Base-by-base conservation (phyloP, 768 basidiomycete genomes). In the Podaxis carcinomalis region DNA sequence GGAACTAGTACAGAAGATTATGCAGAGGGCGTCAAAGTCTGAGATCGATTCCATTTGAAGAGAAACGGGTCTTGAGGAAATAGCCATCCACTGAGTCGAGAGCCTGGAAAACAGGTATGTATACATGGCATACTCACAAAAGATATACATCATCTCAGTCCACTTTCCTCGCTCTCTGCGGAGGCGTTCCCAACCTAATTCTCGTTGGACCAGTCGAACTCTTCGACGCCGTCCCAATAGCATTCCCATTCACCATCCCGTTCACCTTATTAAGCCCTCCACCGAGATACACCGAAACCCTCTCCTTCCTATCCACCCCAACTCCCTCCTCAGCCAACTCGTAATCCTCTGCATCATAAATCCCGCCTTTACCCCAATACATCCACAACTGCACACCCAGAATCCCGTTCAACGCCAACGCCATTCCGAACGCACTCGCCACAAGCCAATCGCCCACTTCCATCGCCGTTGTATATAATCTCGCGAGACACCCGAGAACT, bases 401-500 rank as follows among this genome's bases (percentile, higher is more conserved):
- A 21, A 96, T 78, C 57, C 86, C 64, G 72, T 98, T 98, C 10
- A 98, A 78, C 2, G 86, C 51, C 0, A 95, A 84, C 1, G 93
- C 92, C 25, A 94, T 81, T 0, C 82, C 86, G 72, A 94, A 98
- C 23, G 94, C 92, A 28, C 90, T 89, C 28, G 86, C 78, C 64
- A 98, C 83, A 65, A 96, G 79, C 21, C 71, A 67, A 71, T 98
- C 96, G 55, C 88, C 86, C 57, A 96, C 88, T 72, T 98, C 96
- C 46, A 88, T 89, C 10, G 87, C 83, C 10, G 93, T 97, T 7
- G 96, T 98, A 79, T 95, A 98, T 14, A 98, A 77, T 49, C 96
- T 81, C 0, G 95, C 96, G 36, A 93, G 77, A 72, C 94, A 96
- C 19, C 96, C 96, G 0, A 80, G 82, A 27, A 98, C 82, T 64